Base-by-base conservation (phyloP, 164 flowering plant genomes). In the Magnolia kwangsiensis region DNA sequence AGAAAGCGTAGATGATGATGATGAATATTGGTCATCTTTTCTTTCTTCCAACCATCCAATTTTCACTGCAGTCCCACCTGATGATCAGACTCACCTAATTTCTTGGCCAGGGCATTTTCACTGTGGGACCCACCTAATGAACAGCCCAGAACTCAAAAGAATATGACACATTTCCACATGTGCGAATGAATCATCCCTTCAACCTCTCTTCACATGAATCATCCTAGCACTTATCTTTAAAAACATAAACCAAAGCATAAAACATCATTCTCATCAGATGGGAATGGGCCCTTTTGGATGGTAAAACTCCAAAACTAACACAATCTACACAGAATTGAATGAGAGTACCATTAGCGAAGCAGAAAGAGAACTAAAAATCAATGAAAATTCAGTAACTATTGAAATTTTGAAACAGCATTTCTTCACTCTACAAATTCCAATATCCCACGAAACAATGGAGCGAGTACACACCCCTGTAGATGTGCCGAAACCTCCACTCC, bases 401-500 rank as follows among this genome's bases (percentile, higher is more conserved):
- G 29, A 27, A 27, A 3, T 21, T 9, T 21, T 5, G 27, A 29
- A 18, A 3, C 27, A 37, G 71, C 13, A 18, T 16, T 69, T 69
- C n/a, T 18, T 31, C 16, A 69, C 2, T 29, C 71, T 1, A 37
- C 51, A 37, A 16, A 9, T 19, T 9, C 50, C 13, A 18, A 27
- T 68, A 68, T 18, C 71, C 1, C 16, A 19, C 4, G 6, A 23
- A 70, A 11, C 14, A 70, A 21, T 45, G 1, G 45, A 70, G 13
- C n/a, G 59, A 31, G 18, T 24, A 50, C 80, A 58, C 87, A 93
- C 99, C 99, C 75, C 99, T 81, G 73, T 96, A 96, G 65, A 96
- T 94, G 72, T 96, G 99, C 27, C 98, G 86, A 76, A 96, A 96
- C 81, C 80, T 91, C 99, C 99, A 96, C 79, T 90, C 95, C 1